A percentile compares a stretch with the other conserved stretches of the same genome.
Conservation (phyloP, 805 yeast species). For the Wickerhamomyces subpelliculosus region DNA sequence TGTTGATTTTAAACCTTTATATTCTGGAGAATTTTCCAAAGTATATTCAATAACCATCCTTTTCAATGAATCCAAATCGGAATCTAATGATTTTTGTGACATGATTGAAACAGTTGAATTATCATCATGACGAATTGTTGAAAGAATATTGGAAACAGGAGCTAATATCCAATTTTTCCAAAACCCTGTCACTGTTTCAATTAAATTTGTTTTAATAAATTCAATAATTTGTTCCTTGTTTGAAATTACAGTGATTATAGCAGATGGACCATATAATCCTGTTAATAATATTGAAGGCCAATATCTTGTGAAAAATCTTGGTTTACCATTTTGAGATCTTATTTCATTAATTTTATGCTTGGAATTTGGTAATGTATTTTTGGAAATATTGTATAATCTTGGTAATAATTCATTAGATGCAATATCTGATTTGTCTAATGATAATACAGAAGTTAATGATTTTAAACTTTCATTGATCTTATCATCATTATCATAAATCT, state of each 20-base stretch:
- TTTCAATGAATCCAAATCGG: slow-evolving; percentile 76
- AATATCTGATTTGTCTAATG: neutral
- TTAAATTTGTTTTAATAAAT: slow-evolving; percentile 53
- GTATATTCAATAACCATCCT: slow-evolving; percentile 81
- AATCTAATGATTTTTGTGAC: slow-evolving; percentile 67
- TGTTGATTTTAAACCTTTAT: slow-evolving; percentile 17
- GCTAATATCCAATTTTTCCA: slow-evolving; percentile 76
- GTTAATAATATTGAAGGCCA: slow-evolving; percentile 55
- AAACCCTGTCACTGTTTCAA: slow-evolving; percentile 62
- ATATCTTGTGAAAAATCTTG: slow-evolving; percentile 40
- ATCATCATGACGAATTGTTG: slow-evolving; percentile 82
- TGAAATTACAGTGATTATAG: slow-evolving; percentile 35
- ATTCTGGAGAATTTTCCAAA: slow-evolving; percentile 25
- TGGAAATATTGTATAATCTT: neutral
- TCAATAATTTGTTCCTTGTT: slow-evolving; percentile 45
- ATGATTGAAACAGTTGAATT: slow-evolving; percentile 65
- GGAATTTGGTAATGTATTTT: neutral
- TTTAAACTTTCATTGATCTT: neutral
- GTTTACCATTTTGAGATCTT: slow-evolving; percentile 23
- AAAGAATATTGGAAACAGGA: slow-evolving; percentile 66
- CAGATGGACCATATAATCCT: slow-evolving; percentile 46
- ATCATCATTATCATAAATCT: neutral
- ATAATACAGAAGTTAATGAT: neutral
- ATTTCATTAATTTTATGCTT: neutral
- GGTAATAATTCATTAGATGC: neutral